These are phyloP conservation scores for Gossypium bickii DNA, from an alignment of 345 rosid species.

Conservation along the genomic window DNA sequence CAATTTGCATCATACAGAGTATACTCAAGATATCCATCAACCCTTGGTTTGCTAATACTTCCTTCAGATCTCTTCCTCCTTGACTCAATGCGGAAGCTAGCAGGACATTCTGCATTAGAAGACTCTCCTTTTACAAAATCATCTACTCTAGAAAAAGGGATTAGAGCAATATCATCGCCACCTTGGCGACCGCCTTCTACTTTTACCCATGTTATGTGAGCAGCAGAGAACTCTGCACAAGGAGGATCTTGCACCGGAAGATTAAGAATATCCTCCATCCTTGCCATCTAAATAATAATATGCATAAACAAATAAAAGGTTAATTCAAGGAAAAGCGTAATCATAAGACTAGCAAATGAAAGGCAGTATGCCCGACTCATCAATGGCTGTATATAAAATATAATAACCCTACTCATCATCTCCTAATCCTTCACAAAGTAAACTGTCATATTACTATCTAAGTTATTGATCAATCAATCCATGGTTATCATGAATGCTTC, in stretches of 20 bases:
- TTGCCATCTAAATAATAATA: slow-evolving; percentile 31
- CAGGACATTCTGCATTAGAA: slow-evolving; percentile 50
- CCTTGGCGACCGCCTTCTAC: slow-evolving; percentile 53
- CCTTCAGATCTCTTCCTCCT: slow-evolving; percentile 56
- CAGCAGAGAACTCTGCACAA: slow-evolving; percentile 43
- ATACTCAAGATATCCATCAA: slow-evolving; percentile 56
- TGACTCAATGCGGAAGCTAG: slow-evolving; percentile 50
- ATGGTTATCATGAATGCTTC: background rate
- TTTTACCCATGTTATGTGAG: slow-evolving; percentile 44
- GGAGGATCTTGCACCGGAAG: slow-evolving; percentile 58
- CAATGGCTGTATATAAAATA: background rate
- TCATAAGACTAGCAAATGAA: background rate
- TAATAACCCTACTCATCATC: background rate
- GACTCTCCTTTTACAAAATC: slow-evolving; percentile 59
- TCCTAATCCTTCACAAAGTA: background rate
- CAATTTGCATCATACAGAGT: slow-evolving; percentile 36
- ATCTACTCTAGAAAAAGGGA: slow-evolving; percentile 51
- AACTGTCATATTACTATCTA: background rate
- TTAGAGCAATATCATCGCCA: slow-evolving; percentile 50
- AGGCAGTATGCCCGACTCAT: background rate
- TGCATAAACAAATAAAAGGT: background rate
- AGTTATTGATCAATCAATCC: background rate
- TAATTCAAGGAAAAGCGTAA: background rate
- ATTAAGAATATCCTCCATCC: slow-evolving; percentile 55
- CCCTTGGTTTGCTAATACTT: slow-evolving; percentile 53